A percentile compares a stretch with the other conserved stretches of the same genome.
These are phyloP conservation scores for Plantago rigida DNA, from an alignment of 305 asterid species.

Conservation along the genomic window DNA sequence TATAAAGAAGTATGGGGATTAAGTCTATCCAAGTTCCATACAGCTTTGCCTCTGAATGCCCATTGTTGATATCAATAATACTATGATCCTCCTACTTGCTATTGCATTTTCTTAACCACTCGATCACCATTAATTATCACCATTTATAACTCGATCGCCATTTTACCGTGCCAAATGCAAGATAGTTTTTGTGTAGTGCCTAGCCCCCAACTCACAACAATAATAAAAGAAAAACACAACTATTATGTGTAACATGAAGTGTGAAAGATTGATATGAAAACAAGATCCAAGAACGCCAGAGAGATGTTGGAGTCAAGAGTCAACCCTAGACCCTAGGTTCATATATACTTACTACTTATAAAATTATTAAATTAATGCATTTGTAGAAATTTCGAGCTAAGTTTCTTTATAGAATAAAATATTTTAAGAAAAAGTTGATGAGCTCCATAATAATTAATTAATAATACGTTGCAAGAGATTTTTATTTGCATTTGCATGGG, in stretches of 20 bases:
- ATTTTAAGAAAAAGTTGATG: not conserved
- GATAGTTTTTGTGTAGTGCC: no score
- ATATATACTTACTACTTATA: not conserved
- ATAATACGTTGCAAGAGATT: not conserved
- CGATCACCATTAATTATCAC: constrained; percentile 14
- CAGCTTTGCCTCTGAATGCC: no score
- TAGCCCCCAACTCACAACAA: no score
- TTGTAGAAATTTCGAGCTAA: not conserved
- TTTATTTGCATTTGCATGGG: constrained; percentile 22
- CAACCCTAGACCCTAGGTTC: constrained; percentile 9
- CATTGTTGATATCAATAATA: no score
- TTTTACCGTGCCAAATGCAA: no score
- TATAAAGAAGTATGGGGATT: no score
- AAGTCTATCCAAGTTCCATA: no score
- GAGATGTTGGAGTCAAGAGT: constrained; percentile 18
- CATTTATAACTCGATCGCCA: no score
- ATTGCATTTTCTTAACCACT: no score
- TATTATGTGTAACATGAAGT: no score
- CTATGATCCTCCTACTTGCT: no score
- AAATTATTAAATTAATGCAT: not conserved
- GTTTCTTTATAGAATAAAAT: not conserved
- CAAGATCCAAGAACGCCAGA: constrained; percentile 15
- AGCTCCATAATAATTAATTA: not conserved
- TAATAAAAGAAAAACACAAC: no score
- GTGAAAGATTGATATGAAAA: not conserved